Evolutionary conservation across 1,139 yeast genomes (phyloP).

Genomic region (Pichia terricola): DNA sequence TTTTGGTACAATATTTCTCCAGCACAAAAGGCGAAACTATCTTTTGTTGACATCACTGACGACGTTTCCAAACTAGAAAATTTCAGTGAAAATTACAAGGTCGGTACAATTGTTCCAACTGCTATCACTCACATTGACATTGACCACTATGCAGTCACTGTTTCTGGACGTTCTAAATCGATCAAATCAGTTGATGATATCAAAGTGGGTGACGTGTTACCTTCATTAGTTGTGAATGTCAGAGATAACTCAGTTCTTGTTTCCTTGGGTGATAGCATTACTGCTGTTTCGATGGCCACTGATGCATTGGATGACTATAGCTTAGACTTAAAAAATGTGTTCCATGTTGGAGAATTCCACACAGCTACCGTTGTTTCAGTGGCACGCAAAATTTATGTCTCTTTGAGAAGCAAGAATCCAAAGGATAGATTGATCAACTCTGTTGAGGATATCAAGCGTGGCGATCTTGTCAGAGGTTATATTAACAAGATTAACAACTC

Average conservation of each 20-base stretch:
- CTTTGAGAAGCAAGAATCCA: slow-evolving; percentile 45
- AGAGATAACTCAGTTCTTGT: slow-evolving; percentile 55
- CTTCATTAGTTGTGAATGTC: slow-evolving; percentile 60
- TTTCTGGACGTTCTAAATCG: slow-evolving; percentile 40
- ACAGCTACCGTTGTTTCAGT: slow-evolving; percentile 50
- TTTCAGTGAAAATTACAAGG: slow-evolving; percentile 48
- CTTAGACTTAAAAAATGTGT: slow-evolving; percentile 42
- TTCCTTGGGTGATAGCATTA: slow-evolving; percentile 51
- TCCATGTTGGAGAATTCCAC: slow-evolving; percentile 46
- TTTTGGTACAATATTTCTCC: slow-evolving; percentile 69
- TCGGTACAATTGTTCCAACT: slow-evolving; percentile 63
- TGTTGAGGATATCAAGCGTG: slow-evolving; percentile 50
- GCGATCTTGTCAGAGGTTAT: slow-evolving; percentile 70
- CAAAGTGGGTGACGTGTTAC: slow-evolving; percentile 47
- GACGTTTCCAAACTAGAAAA: slow-evolving; percentile 43
- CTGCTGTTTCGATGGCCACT: slow-evolving; percentile 62
- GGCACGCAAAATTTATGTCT: slow-evolving; percentile 56
- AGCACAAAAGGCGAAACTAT: slow-evolving; percentile 53
- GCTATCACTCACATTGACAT: slow-evolving; percentile 45
- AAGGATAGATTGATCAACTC: slow-evolving; percentile 44
- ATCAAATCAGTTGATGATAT: slow-evolving; percentile 42
- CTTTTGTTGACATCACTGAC: slow-evolving; percentile 56
- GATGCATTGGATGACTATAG: slow-evolving; percentile 73
- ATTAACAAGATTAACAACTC: slow-evolving; percentile 65
- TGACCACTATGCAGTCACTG: slow-evolving; percentile 41